Base-by-base conservation (phyloP, 2,329 filamentous ascomycete species). In the Aspergillus ibericus region DNA sequence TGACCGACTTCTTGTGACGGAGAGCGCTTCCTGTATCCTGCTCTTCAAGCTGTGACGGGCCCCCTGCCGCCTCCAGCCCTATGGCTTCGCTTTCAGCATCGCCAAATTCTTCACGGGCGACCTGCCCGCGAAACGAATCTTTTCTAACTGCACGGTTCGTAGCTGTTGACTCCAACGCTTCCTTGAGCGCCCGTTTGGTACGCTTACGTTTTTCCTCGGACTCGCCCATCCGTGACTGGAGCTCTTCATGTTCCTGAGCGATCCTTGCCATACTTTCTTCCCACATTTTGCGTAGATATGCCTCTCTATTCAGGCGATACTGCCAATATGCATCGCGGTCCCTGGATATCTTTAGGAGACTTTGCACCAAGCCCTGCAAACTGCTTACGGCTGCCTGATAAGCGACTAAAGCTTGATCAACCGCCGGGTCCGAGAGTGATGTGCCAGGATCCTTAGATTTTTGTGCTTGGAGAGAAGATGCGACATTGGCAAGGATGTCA, bases 211-310 rank as follows among this genome's bases (percentile, higher is more conserved):
- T 98, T 71, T 90, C 85, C 74, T 98, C 93, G 1, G 92, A 91
- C 75, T 96, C 91, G 46, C 91, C 92, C 60, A 97, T 90, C 58
- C 88, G 89, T 35, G 86, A 91, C 72, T 98, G 92, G 1, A 99
- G 83, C 53, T 92, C 85, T 75, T 98, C 95, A 68, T 99, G 95
- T 73, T 99, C 95, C 56, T 87, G 88, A 16, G 93, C 95, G n/a
- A 99, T 90, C 68, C 93, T 88, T 9, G 95, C 92, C 95, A 99
- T 97, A 76, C 93, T 98, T 70, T 99, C 95, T 77, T 99, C 95
- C 95, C 95, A 99, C 86, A 99, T 91, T 59, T 91, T 88, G 36
- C 95, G 87, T 78, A 98, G 89, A 72, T 96, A 91, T 44, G 88
- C 88, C 77, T 99, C 95, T 55, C 92, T 88, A 66, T 96, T 93